Evolutionary conservation across 805 yeast species (phyloP), one percentile per base, ranked within the genome.

Genomic region (Saturnispora saitoi): DNA sequence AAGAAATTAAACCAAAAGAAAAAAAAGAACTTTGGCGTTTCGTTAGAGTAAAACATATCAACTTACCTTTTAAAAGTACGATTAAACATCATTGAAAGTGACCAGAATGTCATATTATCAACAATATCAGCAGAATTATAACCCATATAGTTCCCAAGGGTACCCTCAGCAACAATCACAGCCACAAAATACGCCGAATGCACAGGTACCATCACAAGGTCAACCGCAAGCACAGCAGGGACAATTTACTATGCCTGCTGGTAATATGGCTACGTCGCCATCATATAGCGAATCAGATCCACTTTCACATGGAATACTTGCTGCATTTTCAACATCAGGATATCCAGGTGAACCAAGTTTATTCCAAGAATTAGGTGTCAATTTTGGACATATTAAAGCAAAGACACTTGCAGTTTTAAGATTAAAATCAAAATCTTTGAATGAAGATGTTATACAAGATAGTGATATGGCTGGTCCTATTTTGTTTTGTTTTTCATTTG

Each of bases 381-480:
- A 93, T 64, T 93, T 93, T 59, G 75, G 74, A 37, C 97, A 91
- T 61, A 91, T 93, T 55, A 78, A 81, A 58, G 73, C 78, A 32
- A 93, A 87, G 70, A 93, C 98, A 0, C 66, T 79, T 59, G 86
- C 91, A 1, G 98, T 90, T 10, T 73, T 93, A 62, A 84, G 86
- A 57, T 95, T 96, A 12, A 73, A 60, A 42, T 60, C 70, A 19
- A 65, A 66, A 42, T 76, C 81, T 32, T 72, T 87, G 17, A 79
- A 83, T 43, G 79, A 81, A 36, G 93, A 88, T 56, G 81, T 82
- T 32, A 77, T 87, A 78, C 80, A 81, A 47, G 99, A 91, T 65
- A 76, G 93, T 24, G 99, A 93, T 62, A 72, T 93, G 56, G 97
- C 98, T 0, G 99, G 99, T 1, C 99, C 99, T 1, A 73, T 93